A percentile compares a stretch with the other conserved stretches of the same genome.
Conservation (phyloP, 306 rosid species). For the Inga oerstediana region DNA sequence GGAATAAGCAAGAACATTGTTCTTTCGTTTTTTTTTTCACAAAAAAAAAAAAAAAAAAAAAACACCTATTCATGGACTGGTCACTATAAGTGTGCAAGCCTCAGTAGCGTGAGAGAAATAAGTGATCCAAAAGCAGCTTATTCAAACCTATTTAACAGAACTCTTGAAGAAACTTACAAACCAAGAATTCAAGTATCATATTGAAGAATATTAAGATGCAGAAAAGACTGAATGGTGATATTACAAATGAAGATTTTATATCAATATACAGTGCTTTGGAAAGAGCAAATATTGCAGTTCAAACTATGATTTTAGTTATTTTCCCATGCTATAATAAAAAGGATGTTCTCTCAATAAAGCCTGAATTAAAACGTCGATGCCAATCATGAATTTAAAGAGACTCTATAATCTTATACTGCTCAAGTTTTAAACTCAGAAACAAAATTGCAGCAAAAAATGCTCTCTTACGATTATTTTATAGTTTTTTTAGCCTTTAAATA, state of each 20-base stretch:
- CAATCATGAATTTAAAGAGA: not conserved
- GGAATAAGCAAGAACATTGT: not conserved
- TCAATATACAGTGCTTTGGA: not conserved
- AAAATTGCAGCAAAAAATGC: not conserved
- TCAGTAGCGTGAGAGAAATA: not conserved
- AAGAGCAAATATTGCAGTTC: not conserved
- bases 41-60: not conserved
- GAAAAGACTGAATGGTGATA: constrained; percentile 5
- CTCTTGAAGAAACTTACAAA: not conserved
- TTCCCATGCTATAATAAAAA: not conserved
- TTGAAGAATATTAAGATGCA: constrained; percentile 9
- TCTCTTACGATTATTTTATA: not conserved
- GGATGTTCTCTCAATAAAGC: not conserved
- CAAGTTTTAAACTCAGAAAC: not conserved
- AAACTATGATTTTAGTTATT: constrained; percentile 13
- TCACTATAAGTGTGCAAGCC: not conserved
- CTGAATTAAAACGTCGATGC: not conserved
- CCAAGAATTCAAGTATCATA: not conserved
- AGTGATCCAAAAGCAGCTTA: not conserved
- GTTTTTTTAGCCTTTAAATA: not conserved
- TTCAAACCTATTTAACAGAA: constrained; percentile 19
- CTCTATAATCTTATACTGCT: too few species aligned
- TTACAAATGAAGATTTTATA: not conserved
- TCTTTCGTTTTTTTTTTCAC: not conserved
- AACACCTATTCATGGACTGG: not conserved